Percentiles rank a stretch among this genome's conserved stretches.
These are phyloP conservation scores for Elymus sibiricus DNA, from an alignment of 176 grass and related monocot species.

Conservation along the genomic window DNA sequence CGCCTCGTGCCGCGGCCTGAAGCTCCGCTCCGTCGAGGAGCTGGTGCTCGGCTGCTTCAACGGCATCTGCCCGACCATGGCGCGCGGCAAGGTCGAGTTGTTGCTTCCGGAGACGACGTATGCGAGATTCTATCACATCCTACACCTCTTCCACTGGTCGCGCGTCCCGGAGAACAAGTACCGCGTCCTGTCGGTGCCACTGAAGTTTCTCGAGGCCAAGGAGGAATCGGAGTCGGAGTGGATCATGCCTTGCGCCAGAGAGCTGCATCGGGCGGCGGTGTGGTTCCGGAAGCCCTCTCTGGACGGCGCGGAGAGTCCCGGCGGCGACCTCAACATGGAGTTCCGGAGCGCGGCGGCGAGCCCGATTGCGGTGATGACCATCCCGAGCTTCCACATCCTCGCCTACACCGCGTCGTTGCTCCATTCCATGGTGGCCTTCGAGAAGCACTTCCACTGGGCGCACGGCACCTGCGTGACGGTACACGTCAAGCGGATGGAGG, in stretches of 20 bases:
- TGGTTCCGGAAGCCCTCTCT: constrained; percentile 1
- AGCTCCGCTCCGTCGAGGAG: constrained; percentile 1
- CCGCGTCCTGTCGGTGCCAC: background rate
- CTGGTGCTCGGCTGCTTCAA: constrained; percentile 37
- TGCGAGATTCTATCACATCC: constrained; percentile 25
- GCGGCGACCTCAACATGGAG: constrained; percentile 31
- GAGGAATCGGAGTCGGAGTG: too few relatives aligned
- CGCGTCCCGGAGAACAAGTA: constrained; percentile 27
- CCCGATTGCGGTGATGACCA: constrained; percentile 20
- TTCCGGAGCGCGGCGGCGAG: constrained; percentile 17
- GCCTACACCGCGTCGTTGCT: constrained; percentile 30
- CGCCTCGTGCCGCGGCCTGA: constrained; percentile 2
- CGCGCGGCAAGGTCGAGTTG: background rate
- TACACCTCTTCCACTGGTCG: constrained; percentile 50
- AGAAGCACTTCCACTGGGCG: constrained; percentile 27
- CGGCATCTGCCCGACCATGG: constrained; percentile 4
- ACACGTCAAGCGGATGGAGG: constrained; percentile 30
- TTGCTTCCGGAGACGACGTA: background rate
- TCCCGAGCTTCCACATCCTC: constrained; percentile 29
- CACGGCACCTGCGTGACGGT: constrained; percentile 14
- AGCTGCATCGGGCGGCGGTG: background rate
- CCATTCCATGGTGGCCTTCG: constrained; percentile 39
- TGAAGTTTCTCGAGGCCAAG: background rate
- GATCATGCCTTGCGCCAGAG: too few relatives aligned
- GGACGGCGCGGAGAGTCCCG: background rate